Conservation (phyloP, 345 rosid species). For the Luvunga scandens region DNA sequence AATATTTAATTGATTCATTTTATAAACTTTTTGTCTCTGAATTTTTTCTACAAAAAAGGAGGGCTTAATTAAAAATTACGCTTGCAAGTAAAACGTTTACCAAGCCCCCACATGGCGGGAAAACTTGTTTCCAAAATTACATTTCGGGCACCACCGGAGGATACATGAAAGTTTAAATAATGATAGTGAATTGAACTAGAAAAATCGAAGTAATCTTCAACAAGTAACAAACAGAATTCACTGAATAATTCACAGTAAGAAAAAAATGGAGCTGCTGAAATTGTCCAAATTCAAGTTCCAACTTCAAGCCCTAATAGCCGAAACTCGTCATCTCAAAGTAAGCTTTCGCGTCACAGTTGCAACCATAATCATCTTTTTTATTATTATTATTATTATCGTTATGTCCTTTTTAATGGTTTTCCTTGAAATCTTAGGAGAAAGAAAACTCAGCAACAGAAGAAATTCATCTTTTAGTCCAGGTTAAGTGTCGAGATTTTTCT, state of each 20-base stretch:
- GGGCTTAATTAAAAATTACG: too few species aligned
- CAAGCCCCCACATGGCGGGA: not conserved
- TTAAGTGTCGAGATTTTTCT: slow-evolving; percentile 7
- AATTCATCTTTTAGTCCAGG: slow-evolving; percentile 49
- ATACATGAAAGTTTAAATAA: not conserved
- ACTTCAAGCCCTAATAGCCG: slow-evolving; percentile 61
- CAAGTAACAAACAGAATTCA: not conserved
- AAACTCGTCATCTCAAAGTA: slow-evolving; percentile 70
- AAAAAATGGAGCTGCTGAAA: slow-evolving; percentile 77
- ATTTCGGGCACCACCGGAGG: not conserved
- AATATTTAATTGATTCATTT: too few species aligned
- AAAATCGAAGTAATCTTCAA: not conserved
- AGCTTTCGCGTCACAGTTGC: slow-evolving; percentile 9
- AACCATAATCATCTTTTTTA: not conserved
- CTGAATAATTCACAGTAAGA: not conserved
- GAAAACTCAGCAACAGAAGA: slow-evolving; percentile 59
- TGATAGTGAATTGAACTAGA: not conserved
- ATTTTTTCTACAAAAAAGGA: too few species aligned
- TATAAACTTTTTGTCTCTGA: too few species aligned
- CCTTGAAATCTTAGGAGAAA: slow-evolving; percentile 38
- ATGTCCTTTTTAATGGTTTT: not conserved
- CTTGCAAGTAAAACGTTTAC: not conserved
- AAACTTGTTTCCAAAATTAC: not conserved
- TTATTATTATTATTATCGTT: not conserved
- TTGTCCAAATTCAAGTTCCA: slow-evolving; percentile 77